phyloP scores from a whole-genome alignment of 208 protist genomes.

The Endotrypanum monterogeii region DNA sequence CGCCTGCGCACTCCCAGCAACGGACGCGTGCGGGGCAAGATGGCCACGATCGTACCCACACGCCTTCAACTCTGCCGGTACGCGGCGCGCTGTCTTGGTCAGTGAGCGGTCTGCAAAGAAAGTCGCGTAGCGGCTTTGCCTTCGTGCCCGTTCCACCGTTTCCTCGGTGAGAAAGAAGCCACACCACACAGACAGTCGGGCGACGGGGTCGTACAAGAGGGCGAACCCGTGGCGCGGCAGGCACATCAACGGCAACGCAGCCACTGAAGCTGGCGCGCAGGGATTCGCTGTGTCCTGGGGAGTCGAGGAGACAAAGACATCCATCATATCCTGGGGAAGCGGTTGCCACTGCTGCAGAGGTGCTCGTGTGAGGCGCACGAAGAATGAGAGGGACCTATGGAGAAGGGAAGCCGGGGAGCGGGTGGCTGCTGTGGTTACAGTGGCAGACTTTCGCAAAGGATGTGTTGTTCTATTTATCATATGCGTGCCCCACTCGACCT shows the following conservation, averaged over 20 bases:
- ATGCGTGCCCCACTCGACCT: conserved; percentile 19
- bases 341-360: conserved; percentile 8
- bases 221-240: conserved; percentile 48
- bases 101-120: conserved; percentile 52
- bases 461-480: not conserved
- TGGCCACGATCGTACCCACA: conserved; percentile 57
- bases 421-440: not conserved
- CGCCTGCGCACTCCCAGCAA: conserved; percentile 33
- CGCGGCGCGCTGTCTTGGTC: conserved; percentile 18
- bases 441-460: not conserved
- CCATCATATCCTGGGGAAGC: conserved; percentile 2
- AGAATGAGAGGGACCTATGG: not conserved
- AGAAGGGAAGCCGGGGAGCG: not conserved
- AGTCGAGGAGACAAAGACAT: conserved; percentile 15
- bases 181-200: conserved; percentile 50
- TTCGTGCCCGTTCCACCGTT: conserved; percentile 22
- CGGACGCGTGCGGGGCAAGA: conserved; percentile 68
- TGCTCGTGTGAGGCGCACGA: not conserved
- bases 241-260: conserved; percentile 14
- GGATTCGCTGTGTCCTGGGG: not conserved
- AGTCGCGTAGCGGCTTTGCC: conserved; percentile 24
- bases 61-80: conserved; percentile 22
- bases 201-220: conserved; percentile 44
- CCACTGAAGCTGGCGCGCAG: not conserved
- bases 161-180: conserved; percentile 43